phyloP scores from a whole-genome alignment of 768 basidiomycete species.

The Lactifluus echinatus region DNA sequence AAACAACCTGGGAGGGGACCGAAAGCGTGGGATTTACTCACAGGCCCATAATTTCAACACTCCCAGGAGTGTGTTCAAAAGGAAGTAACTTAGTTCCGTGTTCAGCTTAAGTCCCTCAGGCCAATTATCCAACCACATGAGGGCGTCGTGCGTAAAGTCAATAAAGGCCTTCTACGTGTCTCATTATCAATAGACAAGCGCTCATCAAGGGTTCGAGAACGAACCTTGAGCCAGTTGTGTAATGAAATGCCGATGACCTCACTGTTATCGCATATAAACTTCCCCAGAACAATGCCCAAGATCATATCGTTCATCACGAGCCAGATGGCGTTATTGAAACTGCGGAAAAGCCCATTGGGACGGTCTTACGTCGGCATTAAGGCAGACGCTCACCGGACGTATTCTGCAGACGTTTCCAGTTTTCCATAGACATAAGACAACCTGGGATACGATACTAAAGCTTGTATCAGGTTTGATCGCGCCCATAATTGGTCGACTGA shows the following conservation, averaged over 20 bases:
- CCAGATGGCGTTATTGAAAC: conserved; percentile 92
- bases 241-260: conserved; percentile 35
- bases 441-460: conserved; percentile 11
- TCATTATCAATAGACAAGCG: background rate
- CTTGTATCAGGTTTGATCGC: conserved; percentile 10
- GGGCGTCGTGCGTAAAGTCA: conserved; percentile 38
- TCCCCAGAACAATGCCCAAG: conserved; percentile 64
- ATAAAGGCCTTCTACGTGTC: conserved; percentile 36
- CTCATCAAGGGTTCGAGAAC: background rate
- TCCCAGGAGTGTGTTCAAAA: conserved; percentile 61
- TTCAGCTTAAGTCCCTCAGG: conserved; percentile 95
- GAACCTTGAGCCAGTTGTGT: conserved; percentile 7
- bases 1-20: background rate
- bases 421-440: conserved; percentile 18
- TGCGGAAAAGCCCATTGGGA: conserved; percentile 25
- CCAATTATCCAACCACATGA: conserved; percentile 90
- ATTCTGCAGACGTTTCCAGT: conserved; percentile 19
- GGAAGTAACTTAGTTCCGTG: conserved; percentile 82
- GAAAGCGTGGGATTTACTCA: conserved; percentile 31
- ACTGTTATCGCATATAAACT: conserved; percentile 64
- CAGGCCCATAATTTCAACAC: conserved; percentile 65
- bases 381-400: conserved; percentile 16
- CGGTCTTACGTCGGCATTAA: background rate
- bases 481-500: conserved; percentile 17
- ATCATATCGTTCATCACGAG: conserved; percentile 85